Conservation (phyloP, 2,329 filamentous ascomycete species). For the Aureobasidium sp. region DNA sequence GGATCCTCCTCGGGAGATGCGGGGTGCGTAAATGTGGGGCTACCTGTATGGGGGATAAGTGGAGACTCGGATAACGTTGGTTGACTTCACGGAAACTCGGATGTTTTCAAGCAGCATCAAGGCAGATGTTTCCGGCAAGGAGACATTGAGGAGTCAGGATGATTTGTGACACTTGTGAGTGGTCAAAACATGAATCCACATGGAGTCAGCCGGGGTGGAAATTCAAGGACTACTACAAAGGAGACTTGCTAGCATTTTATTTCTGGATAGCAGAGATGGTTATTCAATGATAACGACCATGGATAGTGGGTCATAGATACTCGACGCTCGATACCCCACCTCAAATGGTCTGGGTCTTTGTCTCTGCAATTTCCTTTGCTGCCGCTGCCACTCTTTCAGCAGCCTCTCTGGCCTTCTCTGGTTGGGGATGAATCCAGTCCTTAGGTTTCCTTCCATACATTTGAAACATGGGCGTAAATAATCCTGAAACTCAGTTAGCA, state of each 20-base stretch:
- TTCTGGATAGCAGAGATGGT: neutral
- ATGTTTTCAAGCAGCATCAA: neutral
- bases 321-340: neutral
- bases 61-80: too few species aligned
- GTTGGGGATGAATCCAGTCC: slow-evolving; percentile 7
- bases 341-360: neutral
- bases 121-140: neutral
- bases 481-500: neutral
- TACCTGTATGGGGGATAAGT: neutral
- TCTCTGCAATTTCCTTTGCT: neutral
- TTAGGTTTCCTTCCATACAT: slow-evolving; percentile 84
- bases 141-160: neutral
- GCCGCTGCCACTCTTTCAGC: neutral
- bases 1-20: neutral
- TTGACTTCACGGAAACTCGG: neutral
- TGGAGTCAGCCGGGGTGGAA: neutral
- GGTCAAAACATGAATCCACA: too few species aligned
- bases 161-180: neutral
- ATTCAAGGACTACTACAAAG: neutral
- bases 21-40: slow-evolving; percentile 5
- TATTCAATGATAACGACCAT: neutral
- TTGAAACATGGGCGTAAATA: slow-evolving; percentile 98
- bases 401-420: neutral
- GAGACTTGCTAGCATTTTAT: neutral
- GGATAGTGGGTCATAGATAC: neutral